phyloP scores from a whole-genome alignment of 2,329 filamentous ascomycete species.

The Arthrobotrys pseudoclavata region DNA sequence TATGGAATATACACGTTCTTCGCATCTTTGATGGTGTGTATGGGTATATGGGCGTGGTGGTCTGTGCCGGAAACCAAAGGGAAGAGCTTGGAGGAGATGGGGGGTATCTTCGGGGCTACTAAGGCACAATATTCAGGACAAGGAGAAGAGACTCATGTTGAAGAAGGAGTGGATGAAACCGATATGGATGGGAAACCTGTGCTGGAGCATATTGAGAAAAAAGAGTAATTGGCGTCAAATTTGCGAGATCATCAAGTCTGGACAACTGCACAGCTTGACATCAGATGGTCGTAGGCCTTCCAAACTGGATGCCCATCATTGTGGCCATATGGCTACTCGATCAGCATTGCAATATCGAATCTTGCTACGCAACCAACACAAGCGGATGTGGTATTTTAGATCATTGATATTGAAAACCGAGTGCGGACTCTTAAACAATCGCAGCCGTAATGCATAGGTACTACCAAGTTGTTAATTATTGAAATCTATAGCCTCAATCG shows the following conservation, averaged over 20 bases:
- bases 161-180: constrained; percentile 13
- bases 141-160: background rate
- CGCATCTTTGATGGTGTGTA: constrained; percentile 76
- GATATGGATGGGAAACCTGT: background rate
- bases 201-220: constrained; percentile 18
- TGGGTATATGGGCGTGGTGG: constrained; percentile 70
- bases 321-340: no score
- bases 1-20: constrained; percentile 64
- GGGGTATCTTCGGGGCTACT: constrained; percentile 63
- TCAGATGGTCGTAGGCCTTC: no score
- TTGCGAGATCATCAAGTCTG: no score
- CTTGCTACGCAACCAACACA: background rate
- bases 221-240: background rate
- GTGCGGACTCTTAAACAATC: no score
- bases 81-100: constrained; percentile 66
- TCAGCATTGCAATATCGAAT: no score
- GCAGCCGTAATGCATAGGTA: no score
- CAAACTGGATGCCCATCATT: no score
- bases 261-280: no score
- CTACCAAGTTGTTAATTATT: no score
- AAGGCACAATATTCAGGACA: background rate
- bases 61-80: constrained; percentile 78
- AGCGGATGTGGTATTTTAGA: constrained; percentile 7
- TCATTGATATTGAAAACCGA: background rate
- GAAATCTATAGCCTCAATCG: no score